Evolutionary conservation across 352 stramenopile species (phyloP), one percentile per base, ranked within the genome.

Genomic region (Saprolegnia parasitica): DNA sequence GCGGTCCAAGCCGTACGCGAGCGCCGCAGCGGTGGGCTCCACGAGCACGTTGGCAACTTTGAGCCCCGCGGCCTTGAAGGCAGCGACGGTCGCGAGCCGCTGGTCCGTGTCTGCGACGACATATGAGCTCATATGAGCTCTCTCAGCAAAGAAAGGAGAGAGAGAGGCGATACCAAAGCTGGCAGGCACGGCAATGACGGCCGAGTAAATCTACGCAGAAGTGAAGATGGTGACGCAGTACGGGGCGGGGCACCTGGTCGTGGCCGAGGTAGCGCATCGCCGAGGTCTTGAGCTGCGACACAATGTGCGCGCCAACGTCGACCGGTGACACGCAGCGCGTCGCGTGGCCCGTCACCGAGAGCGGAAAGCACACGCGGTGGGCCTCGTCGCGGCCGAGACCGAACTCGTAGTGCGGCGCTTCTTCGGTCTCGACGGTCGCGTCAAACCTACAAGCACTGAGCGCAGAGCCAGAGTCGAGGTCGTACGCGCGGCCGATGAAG

Each of bases 1-100:
- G 73, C 98, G 97, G 70, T 98, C 96, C 47, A 98, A 75, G 35
- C 93, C 92, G 74, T 98, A 99, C 11, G 94, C 95, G 72, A 98
- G 96, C 21, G 95, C 96, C 24, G 96, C 96, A 35, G 96, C 95
- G 10, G 96, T 98, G 24, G 96, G 96, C 78, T 99, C 96, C 58
- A 86, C 81, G 32, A 88, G 58, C 13, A 88, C 76, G 55, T 80
- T 80, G 20, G 75, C 76, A 2, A 88, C 81, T 24, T 81, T 63
- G 21, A 88, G 61, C 15, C 81, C 81, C 16, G 81, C 81, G 0
- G 40, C 29, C 57, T 74, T 71, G 60, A 87, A 88, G 2, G 81
- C 79, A 23, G 71, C 64, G 35, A 81, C 71, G 0, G 81, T 88
- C 5, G 75, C 81, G 18, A 78, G 63, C 11, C 81, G 79, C 62